phyloP scores from a whole-genome alignment of 2,329 filamentous ascomycete genomes.

The Keithomyces neogunnii region DNA sequence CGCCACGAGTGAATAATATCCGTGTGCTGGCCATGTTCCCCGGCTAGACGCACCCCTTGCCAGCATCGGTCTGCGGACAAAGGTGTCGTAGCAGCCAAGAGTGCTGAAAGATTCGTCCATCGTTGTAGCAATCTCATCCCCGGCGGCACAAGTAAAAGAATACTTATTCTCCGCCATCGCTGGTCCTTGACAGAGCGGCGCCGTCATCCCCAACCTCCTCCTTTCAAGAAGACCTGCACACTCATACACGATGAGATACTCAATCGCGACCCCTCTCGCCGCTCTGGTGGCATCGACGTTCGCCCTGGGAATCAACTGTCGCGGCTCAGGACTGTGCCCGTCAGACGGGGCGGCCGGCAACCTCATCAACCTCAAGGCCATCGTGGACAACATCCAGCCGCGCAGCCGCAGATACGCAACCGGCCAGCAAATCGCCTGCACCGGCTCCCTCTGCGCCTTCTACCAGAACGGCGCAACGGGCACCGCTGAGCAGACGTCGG shows the following conservation, averaged over 20 bases:
- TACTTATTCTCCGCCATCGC: not conserved
- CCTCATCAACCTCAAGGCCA: conserved; percentile 7
- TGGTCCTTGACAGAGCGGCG: not conserved
- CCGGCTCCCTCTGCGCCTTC: conserved; percentile 10
- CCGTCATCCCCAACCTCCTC: not conserved
- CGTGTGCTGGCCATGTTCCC: too few species aligned
- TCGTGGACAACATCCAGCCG: conserved; percentile 8
- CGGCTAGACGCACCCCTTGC: too few species aligned
- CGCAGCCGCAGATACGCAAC: conserved; percentile 6
- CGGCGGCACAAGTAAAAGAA: not conserved
- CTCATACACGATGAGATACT: not conserved
- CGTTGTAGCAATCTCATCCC: too few species aligned
- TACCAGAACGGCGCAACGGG: conserved; percentile 12
- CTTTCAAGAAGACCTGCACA: not conserved
- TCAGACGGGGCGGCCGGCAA: conserved; percentile 9
- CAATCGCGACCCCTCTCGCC: conserved; percentile 1
- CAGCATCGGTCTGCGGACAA: too few species aligned
- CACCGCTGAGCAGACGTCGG: conserved; percentile 7
- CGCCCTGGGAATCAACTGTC: conserved; percentile 12
- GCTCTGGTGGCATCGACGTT: conserved; percentile 4
- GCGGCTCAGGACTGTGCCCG: conserved; percentile 10
- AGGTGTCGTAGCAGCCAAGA: too few species aligned
- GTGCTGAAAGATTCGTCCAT: too few species aligned
- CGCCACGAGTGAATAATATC: too few species aligned
- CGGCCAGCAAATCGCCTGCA: conserved; percentile 11